phyloP scores from a whole-genome alignment of 1,139 yeast species.

The Diutina ranongensis region DNA sequence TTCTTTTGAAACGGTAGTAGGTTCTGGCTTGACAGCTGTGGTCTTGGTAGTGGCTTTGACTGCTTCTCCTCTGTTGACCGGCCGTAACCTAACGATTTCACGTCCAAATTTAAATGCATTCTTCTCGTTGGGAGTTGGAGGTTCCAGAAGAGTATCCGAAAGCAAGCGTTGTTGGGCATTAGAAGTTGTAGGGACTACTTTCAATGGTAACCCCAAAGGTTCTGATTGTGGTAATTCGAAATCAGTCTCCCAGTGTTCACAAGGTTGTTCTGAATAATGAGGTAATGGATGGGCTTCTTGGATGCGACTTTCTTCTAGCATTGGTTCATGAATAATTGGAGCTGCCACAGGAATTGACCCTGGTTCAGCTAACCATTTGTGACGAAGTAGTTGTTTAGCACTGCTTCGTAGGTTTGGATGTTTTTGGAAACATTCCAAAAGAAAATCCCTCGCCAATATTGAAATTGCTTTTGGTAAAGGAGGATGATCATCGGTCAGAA shows the following conservation, averaged over 20 bases:
- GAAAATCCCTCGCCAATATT: conserved; percentile 46
- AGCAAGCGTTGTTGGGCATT: background rate
- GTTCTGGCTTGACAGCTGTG: background rate
- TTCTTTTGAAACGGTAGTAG: background rate
- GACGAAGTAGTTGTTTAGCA: conserved; percentile 46
- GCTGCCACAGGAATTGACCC: background rate
- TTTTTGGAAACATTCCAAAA: conserved; percentile 68
- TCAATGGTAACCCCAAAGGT: background rate
- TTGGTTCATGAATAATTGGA: background rate
- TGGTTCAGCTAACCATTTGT: conserved; percentile 41
- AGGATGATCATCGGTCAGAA: conserved; percentile 76
- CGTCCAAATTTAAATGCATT: conserved; percentile 3
- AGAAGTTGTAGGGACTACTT: background rate
- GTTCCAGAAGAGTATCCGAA: background rate
- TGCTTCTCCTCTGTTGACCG: background rate
- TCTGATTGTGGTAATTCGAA: conserved; percentile 19
- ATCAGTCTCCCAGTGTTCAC: conserved; percentile 28
- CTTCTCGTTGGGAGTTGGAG: background rate
- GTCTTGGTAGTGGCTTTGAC: background rate
- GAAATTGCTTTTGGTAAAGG: conserved; percentile 60
- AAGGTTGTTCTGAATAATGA: conserved; percentile 8
- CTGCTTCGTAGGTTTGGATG: conserved; percentile 50
- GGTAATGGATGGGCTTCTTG: background rate
- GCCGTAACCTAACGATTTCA: background rate
- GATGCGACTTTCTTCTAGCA: background rate